Percentiles rank a stretch among this genome's conserved stretches.
Evolutionary conservation across 2,329 filamentous ascomycete genomes (phyloP).

Genomic region (Septoria linicola): DNA sequence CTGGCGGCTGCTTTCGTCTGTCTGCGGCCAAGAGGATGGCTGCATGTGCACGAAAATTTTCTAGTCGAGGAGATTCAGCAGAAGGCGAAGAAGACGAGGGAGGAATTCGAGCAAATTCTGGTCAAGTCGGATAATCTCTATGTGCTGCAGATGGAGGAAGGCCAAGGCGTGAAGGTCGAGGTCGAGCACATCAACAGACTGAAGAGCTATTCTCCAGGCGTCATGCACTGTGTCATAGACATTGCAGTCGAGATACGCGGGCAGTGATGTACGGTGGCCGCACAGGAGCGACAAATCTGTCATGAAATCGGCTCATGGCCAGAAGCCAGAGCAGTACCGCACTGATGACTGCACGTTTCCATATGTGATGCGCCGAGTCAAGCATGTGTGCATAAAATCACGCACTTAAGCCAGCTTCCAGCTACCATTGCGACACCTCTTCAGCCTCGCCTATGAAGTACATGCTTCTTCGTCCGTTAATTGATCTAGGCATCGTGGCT

Average conservation of each 20-base stretch:
- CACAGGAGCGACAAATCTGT: too few relatives aligned
- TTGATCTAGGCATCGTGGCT: too few relatives aligned
- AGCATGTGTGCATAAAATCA: too few relatives aligned
- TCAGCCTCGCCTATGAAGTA: too few relatives aligned
- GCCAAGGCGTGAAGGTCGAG: constrained; percentile 16
- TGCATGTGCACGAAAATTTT: constrained; percentile 63
- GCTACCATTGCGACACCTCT: too few relatives aligned
- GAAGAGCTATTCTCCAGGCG: constrained; percentile 62
- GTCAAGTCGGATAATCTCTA: constrained; percentile 14
- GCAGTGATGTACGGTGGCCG: too few relatives aligned
- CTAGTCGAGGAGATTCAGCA: constrained; percentile 47
- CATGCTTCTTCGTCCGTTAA: too few relatives aligned
- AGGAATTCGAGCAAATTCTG: constrained; percentile 31
- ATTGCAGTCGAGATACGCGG: constrained; percentile 37
- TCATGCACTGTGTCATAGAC: constrained; percentile 63
- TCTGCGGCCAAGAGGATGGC: constrained; percentile 51
- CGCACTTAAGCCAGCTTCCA: too few relatives aligned
- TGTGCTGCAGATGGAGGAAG: not conserved
- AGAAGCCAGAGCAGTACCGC: too few relatives aligned
- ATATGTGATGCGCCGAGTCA: too few relatives aligned
- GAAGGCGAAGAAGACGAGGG: constrained; percentile 44
- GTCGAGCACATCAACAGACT: constrained; percentile 52
- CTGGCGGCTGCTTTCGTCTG: constrained; percentile 52
- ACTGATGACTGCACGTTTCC: too few relatives aligned
- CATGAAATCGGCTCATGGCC: too few relatives aligned